Percentiles rank a stretch among this genome's conserved stretches.
These are phyloP conservation scores for Cornus suecica DNA, from an alignment of 148 eudicot genomes.

Conservation along the genomic window DNA sequence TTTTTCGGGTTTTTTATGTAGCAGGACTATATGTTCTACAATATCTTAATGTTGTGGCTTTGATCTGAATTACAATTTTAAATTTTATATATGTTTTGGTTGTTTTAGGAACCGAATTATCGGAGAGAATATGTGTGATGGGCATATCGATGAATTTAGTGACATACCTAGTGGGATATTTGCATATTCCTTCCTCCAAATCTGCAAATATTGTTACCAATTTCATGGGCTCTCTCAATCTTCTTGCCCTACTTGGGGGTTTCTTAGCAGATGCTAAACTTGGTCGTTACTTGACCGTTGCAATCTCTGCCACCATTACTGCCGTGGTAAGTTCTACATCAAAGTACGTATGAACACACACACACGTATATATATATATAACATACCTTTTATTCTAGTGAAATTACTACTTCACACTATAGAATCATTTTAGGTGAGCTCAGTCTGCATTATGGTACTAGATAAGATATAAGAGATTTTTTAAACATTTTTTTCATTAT, in stretches of 20 bases:
- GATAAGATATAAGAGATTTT: no score
- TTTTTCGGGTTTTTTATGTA: no score
- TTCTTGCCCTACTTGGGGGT: slow-evolving; percentile 83
- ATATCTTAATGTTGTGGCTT: neutral
- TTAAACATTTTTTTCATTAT: no score
- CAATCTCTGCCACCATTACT: slow-evolving; percentile 66
- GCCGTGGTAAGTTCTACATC: slow-evolving; percentile 55
- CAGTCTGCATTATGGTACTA: no score
- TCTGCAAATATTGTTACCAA: slow-evolving; percentile 93
- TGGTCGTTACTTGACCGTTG: slow-evolving; percentile 86
- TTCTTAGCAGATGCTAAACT: slow-evolving; percentile 92
- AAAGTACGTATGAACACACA: no score
- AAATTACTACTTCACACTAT: no score
- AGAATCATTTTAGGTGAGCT: no score
- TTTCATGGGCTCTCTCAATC: slow-evolving; percentile 95
- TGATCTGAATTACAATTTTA: no score
- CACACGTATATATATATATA: no score
- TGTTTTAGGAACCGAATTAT: slow-evolving; percentile 71
- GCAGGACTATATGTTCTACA: no score
- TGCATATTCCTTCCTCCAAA: slow-evolving; percentile 86
- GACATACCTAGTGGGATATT: slow-evolving; percentile 71
- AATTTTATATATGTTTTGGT: neutral
- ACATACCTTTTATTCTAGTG: no score
- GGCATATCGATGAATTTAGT: slow-evolving; percentile 94
- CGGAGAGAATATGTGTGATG: slow-evolving; percentile 92